A percentile compares a stretch with the other conserved stretches of the same genome.
These are phyloP conservation scores for Hypoxylon sp. DNA, from an alignment of 2,329 filamentous ascomycete species.

Conservation along the genomic window DNA sequence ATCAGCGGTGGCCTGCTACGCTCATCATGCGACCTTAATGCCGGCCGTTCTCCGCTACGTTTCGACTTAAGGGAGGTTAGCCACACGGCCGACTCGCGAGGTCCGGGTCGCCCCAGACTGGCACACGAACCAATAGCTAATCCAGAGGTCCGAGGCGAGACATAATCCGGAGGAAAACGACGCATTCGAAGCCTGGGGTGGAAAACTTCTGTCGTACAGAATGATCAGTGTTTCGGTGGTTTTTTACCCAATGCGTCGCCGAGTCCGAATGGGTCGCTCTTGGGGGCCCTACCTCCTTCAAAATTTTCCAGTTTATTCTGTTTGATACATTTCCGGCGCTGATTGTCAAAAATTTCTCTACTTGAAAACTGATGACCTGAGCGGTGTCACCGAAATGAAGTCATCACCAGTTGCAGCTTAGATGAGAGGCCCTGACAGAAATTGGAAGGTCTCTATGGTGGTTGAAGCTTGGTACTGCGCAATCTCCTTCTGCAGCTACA, in stretches of 20 bases:
- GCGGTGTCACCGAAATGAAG: constrained; percentile 32
- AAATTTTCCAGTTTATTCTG: background rate
- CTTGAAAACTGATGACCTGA: background rate
- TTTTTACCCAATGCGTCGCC: constrained; percentile 11
- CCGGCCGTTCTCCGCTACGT: constrained; percentile 36
- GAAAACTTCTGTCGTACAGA: constrained; percentile 25
- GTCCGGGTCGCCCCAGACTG: constrained; percentile 25
- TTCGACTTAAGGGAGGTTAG: constrained; percentile 29
- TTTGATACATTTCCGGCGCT: constrained; percentile 14
- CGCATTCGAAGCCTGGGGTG: constrained; percentile 22
- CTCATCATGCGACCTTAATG: constrained; percentile 36
- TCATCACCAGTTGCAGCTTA: constrained; percentile 17
- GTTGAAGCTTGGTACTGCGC: constrained; percentile 22
- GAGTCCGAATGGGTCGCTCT: constrained; percentile 9
- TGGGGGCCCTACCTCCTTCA: constrained; percentile 3
- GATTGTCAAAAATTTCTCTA: background rate
- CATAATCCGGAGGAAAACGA: constrained; percentile 17
- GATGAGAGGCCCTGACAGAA: constrained; percentile 4
- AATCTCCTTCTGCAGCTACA: constrained; percentile 33
- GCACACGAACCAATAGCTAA: constrained; percentile 14
- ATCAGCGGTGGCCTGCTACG: constrained; percentile 28
- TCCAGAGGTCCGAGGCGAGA: constrained; percentile 14
- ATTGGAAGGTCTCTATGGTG: constrained; percentile 6
- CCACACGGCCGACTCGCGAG: constrained; percentile 32
- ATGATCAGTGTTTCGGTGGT: background rate